Conservation (phyloP, 1,139 yeast species). For the Debaryomycetaceae sp. region DNA sequence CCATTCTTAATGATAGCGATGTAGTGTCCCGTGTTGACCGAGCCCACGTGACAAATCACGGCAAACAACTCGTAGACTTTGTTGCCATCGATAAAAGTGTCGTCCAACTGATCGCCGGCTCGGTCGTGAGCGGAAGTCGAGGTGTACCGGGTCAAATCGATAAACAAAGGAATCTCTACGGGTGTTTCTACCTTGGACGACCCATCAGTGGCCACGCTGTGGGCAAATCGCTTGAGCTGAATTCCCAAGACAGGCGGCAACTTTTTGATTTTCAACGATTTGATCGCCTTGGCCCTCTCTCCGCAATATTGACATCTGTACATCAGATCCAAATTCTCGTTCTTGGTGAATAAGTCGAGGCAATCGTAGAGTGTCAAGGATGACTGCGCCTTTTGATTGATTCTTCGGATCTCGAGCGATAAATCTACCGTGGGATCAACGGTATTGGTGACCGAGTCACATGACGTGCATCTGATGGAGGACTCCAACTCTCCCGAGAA, state of each 20-base stretch:
- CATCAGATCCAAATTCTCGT: constrained; percentile 70
- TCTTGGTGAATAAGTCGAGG: constrained; percentile 67
- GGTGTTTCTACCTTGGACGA: constrained; percentile 75
- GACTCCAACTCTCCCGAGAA: constrained; percentile 74
- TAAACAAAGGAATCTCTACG: constrained; percentile 65
- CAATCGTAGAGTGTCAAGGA: constrained; percentile 52
- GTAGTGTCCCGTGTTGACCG: constrained; percentile 94
- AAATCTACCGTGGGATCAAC: constrained; percentile 89
- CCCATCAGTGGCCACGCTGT: constrained; percentile 47
- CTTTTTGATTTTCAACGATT: constrained; percentile 62
- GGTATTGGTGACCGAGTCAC: constrained; percentile 62
- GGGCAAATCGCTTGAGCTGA: constrained; percentile 87
- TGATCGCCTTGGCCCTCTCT: constrained; percentile 57
- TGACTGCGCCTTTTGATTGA: constrained; percentile 13
- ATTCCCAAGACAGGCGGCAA: constrained; percentile 77
- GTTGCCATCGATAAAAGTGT: constrained; percentile 17
- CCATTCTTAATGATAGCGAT: constrained; percentile 70
- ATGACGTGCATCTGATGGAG: constrained; percentile 68
- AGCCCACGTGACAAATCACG: constrained; percentile 83
- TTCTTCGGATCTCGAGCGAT: constrained; percentile 59
- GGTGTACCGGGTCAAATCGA: constrained; percentile 65
- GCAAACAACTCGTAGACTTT: constrained; percentile 77
- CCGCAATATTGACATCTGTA: constrained; percentile 69
- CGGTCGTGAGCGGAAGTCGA: constrained; percentile 24
- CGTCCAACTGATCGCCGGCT: constrained; percentile 9